phyloP scores from a whole-genome alignment of 1,139 yeast genomes.

The Pichia sp. region DNA sequence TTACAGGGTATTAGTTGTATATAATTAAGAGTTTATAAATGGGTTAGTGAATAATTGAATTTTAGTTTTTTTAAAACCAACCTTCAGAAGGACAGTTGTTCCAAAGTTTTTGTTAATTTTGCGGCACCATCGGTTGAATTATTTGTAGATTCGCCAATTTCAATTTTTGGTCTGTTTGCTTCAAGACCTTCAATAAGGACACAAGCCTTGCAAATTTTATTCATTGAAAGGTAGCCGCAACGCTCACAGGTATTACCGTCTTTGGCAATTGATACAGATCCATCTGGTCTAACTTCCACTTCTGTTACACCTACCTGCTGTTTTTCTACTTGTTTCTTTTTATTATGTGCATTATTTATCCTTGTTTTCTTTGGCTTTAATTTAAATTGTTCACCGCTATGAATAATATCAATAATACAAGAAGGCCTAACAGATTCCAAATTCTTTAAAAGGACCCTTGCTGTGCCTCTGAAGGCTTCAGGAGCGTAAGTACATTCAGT shows the following conservation, averaged over 20 bases:
- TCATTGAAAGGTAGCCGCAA: conserved; percentile 90
- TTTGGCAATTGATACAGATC: conserved; percentile 44
- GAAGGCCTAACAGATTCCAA: conserved; percentile 88
- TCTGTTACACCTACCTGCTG: conserved; percentile 25
- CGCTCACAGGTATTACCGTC: conserved; percentile 76
- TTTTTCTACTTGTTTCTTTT: conserved; percentile 12
- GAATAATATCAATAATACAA: conserved; percentile 88
- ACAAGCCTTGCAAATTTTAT: conserved; percentile 89
- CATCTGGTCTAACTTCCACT: conserved; percentile 52
- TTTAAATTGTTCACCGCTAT: conserved; percentile 84
- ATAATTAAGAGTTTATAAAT: background rate
- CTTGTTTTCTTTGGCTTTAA: conserved; percentile 47
- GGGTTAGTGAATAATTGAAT: background rate
- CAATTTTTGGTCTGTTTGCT: conserved; percentile 53
- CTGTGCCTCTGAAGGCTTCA: conserved; percentile 97
- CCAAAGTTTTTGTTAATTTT: conserved; percentile 56
- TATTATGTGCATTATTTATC: conserved; percentile 7
- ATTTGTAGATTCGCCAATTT: conserved; percentile 40
- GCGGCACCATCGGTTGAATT: conserved; percentile 56
- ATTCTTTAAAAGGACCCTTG: conserved; percentile 84
- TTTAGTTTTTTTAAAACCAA: too few relatives aligned
- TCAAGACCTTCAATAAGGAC: conserved; percentile 80
- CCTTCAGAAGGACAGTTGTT: conserved; percentile 49
- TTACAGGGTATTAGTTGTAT: background rate
- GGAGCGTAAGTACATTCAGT: conserved; percentile 98